Percentiles rank a stretch among this genome's conserved stretches.
Conservation (phyloP, 2,329 filamentous ascomycete genomes). For the Microdochium nivale region DNA sequence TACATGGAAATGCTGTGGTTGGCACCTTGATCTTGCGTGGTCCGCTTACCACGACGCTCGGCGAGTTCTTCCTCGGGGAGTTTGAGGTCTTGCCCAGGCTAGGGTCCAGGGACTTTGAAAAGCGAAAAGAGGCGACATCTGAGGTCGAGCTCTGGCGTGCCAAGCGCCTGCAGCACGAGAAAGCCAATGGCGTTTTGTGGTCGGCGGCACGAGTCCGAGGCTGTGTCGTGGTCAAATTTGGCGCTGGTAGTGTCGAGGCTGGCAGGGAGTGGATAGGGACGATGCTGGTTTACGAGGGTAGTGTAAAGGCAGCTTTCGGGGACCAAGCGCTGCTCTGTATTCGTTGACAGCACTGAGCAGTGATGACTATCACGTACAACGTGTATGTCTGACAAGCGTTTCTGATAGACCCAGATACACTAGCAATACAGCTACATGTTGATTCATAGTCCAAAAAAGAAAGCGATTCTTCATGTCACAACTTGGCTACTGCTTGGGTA, state of each 20-base stretch:
- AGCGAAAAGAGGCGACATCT: slow-evolving; percentile 31
- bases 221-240: slow-evolving; percentile 88
- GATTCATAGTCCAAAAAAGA: not conserved
- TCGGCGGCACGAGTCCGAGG: slow-evolving; percentile 72
- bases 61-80: slow-evolving; percentile 68
- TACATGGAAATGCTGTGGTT: slow-evolving; percentile 68
- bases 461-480: not conserved
- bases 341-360: slow-evolving; percentile 24
- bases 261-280: slow-evolving; percentile 70
- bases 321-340: slow-evolving; percentile 75
- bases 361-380: not conserved
- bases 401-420: no score
- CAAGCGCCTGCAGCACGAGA: slow-evolving; percentile 49
- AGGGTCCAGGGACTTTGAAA: slow-evolving; percentile 70
- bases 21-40: slow-evolving; percentile 82
- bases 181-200: slow-evolving; percentile 59
- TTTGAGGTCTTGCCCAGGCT: slow-evolving; percentile 74
- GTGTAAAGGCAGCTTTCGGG: slow-evolving; percentile 63
- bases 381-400: not conserved
- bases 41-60: slow-evolving; percentile 54
- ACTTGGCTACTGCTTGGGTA: not conserved
- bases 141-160: slow-evolving; percentile 44
- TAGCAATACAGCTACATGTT: not conserved
- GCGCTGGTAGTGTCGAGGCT: slow-evolving; percentile 71
- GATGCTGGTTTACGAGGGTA: slow-evolving; percentile 69